Base-by-base conservation (phyloP, 768 basidiomycete species). In the Pleurotus pulmonarius region DNA sequence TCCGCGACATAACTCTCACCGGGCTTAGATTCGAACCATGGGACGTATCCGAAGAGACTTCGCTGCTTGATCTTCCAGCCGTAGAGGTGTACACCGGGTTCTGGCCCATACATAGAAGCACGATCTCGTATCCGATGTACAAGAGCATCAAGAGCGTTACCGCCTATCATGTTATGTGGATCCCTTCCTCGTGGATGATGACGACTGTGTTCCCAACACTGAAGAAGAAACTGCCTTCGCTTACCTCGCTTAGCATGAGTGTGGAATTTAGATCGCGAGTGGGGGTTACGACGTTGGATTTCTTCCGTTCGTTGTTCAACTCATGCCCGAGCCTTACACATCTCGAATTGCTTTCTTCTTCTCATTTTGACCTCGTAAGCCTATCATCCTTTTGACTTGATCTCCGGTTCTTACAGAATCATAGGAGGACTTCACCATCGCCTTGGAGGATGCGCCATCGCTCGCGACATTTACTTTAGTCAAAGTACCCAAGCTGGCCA, bases 171-270 rank as follows among this genome's bases (percentile, higher is more conserved):
- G 39, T 25, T 41, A 53, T 53, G 51, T 53, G 51, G 51, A 53
- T 53, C n/a, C 51, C 51, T 12, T 53, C 51, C 38, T 53, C 51
- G 37, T 53, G 51, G 51, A 77, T 90, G 58, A 71, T 80, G 48
- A 82, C 88, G 1, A 82, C 87, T 26, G 87, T 90, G 58, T 73
- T 87, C 15, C 84, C 88, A 6, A 81, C 84, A 0, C 74, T 86
- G n/a, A 73, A 81, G 5, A 75, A 80, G 58, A 77, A 77, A 46
- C 63, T 90, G 16, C 76, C 77, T 16, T 73, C 74, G 5, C 75
- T 91, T 22, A 77, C 73, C 12, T 78, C 82, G 41, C 73, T 91
- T 55, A 83, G 78, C 54, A 80, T 90, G 44, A 73, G 81, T 13
- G 90, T 90, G 63, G 78, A 80, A 40, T 78, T 90, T 49, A 85